A percentile compares a stretch with the other conserved stretches of the same genome.
These are phyloP conservation scores for Podaxis sp. DNA, from an alignment of 768 basidiomycete species.

Conservation along the genomic window DNA sequence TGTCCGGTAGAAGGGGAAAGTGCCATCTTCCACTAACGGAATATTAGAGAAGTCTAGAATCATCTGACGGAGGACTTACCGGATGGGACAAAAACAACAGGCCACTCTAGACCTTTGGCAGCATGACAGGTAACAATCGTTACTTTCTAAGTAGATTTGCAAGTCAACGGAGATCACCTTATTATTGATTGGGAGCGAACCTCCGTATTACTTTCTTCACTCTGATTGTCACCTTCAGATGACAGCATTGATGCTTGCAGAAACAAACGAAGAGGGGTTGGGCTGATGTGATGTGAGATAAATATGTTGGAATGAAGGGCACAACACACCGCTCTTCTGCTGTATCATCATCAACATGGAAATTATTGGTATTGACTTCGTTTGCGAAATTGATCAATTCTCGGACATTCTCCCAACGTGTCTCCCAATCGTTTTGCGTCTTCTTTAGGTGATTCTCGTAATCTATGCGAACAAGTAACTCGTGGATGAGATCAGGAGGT, in stretches of 20 bases:
- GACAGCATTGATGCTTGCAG: slow-evolving; percentile 80
- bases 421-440: slow-evolving; percentile 70
- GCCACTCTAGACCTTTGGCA: slow-evolving; percentile 91
- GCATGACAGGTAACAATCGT: slow-evolving; percentile 84
- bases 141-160: slow-evolving; percentile 52
- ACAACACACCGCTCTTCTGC: slow-evolving; percentile 4
- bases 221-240: slow-evolving; percentile 68
- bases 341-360: slow-evolving; percentile 10
- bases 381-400: slow-evolving; percentile 79
- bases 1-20: slow-evolving; percentile 70
- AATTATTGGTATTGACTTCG: slow-evolving; percentile 38
- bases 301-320: background rate
- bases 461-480: slow-evolving; percentile 49
- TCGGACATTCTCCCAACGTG: slow-evolving; percentile 81
- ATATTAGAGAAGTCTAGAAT: background rate
- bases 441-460: slow-evolving; percentile 69
- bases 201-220: slow-evolving; percentile 20
- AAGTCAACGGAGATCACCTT: background rate
- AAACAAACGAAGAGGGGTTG: slow-evolving; percentile 65
- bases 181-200: background rate
- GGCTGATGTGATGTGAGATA: slow-evolving; percentile 1
- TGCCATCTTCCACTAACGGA: slow-evolving; percentile 59
- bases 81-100: slow-evolving; percentile 77
- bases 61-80: slow-evolving; percentile 30
- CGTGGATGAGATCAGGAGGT: slow-evolving; percentile 60